Conservation (phyloP, 2,329 filamentous ascomycete species). For the Eutypella sp. region DNA sequence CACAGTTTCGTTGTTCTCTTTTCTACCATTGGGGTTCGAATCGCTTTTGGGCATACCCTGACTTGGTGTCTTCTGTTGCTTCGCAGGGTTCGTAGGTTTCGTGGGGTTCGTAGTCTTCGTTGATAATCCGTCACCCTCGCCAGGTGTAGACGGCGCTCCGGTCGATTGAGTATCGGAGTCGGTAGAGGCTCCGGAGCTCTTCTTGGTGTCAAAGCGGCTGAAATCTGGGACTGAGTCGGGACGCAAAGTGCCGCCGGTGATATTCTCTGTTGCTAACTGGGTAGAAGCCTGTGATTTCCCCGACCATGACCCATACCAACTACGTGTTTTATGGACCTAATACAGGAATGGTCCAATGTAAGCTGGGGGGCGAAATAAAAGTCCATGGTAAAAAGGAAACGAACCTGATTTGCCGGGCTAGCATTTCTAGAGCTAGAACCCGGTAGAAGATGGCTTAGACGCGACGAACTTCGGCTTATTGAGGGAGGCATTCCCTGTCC, state of each 20-base stretch:
- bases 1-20: constrained; percentile 3
- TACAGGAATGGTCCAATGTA: constrained; percentile 30
- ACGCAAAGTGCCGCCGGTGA: constrained; percentile 50
- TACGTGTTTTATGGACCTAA: constrained; percentile 40
- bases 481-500: constrained; percentile 15
- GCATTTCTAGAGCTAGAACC: constrained; percentile 9
- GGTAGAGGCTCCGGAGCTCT: constrained; percentile 24
- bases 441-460: constrained; percentile 2
- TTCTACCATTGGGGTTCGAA: constrained; percentile 5
- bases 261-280: constrained; percentile 56
- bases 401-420: constrained; percentile 15
- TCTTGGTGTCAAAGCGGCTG: constrained; percentile 45
- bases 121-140: constrained; percentile 24
- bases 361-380: not conserved
- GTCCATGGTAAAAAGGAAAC: constrained; percentile 1
- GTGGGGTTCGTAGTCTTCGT: constrained; percentile 4
- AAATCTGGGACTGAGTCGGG: constrained; percentile 43
- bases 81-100: constrained; percentile 24
- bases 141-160: constrained; percentile 24
- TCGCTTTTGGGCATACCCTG: constrained; percentile 3
- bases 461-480: constrained; percentile 12
- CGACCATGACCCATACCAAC: constrained; percentile 62
- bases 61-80: constrained; percentile 5
- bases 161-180: constrained; percentile 27
- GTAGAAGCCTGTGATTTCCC: constrained; percentile 56